phyloP scores from a whole-genome alignment of 2,329 filamentous ascomycete genomes.

The Chaetomium sp. region DNA sequence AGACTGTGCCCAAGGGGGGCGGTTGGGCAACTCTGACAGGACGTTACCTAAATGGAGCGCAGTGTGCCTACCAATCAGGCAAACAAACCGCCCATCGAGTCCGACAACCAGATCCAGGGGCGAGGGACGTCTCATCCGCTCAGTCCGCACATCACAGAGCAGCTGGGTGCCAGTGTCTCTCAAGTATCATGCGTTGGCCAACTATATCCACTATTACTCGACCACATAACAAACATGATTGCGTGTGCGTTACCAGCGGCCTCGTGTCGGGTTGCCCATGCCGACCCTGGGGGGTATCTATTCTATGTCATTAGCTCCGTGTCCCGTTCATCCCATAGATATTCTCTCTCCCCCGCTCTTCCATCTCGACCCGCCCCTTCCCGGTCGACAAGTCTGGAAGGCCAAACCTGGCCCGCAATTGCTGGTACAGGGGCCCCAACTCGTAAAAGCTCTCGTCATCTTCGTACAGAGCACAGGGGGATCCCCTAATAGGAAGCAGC shows the following conservation, averaged over 20 bases:
- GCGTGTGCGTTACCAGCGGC: background rate
- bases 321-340: background rate
- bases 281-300: constrained; percentile 23
- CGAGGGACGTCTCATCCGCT: background rate
- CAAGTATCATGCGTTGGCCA: background rate
- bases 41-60: background rate
- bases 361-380: constrained; percentile 21
- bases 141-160: background rate
- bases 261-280: background rate
- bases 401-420: constrained; percentile 52
- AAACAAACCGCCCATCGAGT: background rate
- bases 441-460: constrained; percentile 67
- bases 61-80: background rate
- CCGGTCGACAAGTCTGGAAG: constrained; percentile 36
- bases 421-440: constrained; percentile 62
- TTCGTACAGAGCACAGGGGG: constrained; percentile 73
- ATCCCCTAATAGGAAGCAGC: constrained; percentile 74
- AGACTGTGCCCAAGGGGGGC: background rate
- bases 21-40: background rate
- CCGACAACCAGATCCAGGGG: background rate
- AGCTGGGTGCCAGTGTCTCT: background rate
- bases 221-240: constrained; percentile 6
- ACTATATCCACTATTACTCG: background rate
- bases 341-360: background rate
- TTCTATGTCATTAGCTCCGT: constrained; percentile 18